phyloP scores from a whole-genome alignment of 768 basidiomycete genomes.

The Sporobolomyces phaffii region DNA sequence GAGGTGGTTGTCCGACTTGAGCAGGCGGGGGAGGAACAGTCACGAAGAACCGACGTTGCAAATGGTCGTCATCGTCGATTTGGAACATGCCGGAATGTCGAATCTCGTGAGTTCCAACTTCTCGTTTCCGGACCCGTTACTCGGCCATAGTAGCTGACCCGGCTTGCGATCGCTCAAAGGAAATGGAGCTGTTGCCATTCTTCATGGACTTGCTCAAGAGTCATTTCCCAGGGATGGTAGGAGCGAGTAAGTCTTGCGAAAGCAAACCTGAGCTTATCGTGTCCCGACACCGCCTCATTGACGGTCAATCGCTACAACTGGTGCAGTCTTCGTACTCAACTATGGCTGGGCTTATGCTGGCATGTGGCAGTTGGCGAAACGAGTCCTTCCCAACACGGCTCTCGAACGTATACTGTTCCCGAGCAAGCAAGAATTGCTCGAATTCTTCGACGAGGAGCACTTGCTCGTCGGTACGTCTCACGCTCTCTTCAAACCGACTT shows the following conservation, averaged over 20 bases:
- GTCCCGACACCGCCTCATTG: no score
- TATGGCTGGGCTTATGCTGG: slow-evolving; percentile 42
- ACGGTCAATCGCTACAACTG: no score
- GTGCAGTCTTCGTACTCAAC: slow-evolving; percentile 39
- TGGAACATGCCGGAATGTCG: slow-evolving; percentile 38
- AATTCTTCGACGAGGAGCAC: slow-evolving; percentile 40
- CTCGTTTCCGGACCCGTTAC: neutral
- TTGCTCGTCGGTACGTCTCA: slow-evolving; percentile 28
- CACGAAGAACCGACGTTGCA: slow-evolving; percentile 29
- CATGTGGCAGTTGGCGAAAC: slow-evolving; percentile 42
- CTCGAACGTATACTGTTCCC: slow-evolving; percentile 42
- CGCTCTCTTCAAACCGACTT: no score
- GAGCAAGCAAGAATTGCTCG: slow-evolving; percentile 34
- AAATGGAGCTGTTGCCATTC: slow-evolving; percentile 42
- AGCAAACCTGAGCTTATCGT: no score
- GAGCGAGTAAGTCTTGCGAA: slow-evolving; percentile 14
- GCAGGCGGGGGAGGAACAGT: neutral
- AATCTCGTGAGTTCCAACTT: slow-evolving; percentile 24
- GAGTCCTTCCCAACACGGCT: slow-evolving; percentile 40
- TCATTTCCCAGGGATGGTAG: slow-evolving; percentile 41
- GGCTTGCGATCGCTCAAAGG: slow-evolving; percentile 3
- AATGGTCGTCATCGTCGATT: slow-evolving; percentile 41
- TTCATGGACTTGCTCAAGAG: slow-evolving; percentile 40
- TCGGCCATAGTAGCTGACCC: neutral
- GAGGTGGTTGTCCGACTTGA: slow-evolving; percentile 36